A percentile compares a stretch with the other conserved stretches of the same genome.
phyloP scores from a whole-genome alignment of 2,329 filamentous ascomycete genomes.

The Dothidotthia symphoricarpi region DNA sequence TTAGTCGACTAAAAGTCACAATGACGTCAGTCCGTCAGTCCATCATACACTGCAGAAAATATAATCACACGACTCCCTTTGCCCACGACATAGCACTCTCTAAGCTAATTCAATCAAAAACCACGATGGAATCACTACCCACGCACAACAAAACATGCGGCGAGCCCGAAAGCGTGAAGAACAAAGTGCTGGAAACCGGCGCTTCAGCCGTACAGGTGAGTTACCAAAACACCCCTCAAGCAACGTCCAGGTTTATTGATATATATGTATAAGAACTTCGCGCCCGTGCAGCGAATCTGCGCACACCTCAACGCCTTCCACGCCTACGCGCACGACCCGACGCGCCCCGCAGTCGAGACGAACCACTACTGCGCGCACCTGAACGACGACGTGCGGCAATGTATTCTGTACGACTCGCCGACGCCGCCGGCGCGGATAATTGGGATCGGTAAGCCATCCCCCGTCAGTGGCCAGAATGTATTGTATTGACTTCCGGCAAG shows the following conservation, averaged over 20 bases:
- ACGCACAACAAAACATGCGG: slow-evolving; percentile 49
- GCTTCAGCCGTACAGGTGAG: slow-evolving; percentile 58
- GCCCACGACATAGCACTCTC: too few relatives aligned
- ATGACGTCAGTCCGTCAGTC: slow-evolving; percentile 8
- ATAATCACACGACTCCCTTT: background rate
- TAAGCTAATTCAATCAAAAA: background rate
- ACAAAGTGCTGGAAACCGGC: slow-evolving; percentile 61
- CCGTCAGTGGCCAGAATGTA: too few relatives aligned
- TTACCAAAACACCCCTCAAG: background rate
- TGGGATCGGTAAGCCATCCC: slow-evolving; percentile 54
- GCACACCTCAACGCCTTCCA: slow-evolving; percentile 87
- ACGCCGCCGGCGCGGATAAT: slow-evolving; percentile 69
- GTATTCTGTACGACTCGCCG: slow-evolving; percentile 76
- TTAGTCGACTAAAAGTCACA: slow-evolving; percentile 1
- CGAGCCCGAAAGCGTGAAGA: slow-evolving; percentile 54
- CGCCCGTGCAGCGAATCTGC: slow-evolving; percentile 71
- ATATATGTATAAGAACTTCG: slow-evolving; percentile 56
- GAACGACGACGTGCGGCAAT: slow-evolving; percentile 76
- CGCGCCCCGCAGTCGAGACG: slow-evolving; percentile 64
- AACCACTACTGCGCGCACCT: slow-evolving; percentile 85
- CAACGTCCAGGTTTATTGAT: background rate
- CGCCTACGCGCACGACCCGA: slow-evolving; percentile 71
- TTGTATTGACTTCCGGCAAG: slow-evolving; percentile 35
- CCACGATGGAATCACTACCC: slow-evolving; percentile 38
- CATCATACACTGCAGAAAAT: background rate